Conservation (phyloP, 805 yeast species). For the Sugiyamaella americana region DNA sequence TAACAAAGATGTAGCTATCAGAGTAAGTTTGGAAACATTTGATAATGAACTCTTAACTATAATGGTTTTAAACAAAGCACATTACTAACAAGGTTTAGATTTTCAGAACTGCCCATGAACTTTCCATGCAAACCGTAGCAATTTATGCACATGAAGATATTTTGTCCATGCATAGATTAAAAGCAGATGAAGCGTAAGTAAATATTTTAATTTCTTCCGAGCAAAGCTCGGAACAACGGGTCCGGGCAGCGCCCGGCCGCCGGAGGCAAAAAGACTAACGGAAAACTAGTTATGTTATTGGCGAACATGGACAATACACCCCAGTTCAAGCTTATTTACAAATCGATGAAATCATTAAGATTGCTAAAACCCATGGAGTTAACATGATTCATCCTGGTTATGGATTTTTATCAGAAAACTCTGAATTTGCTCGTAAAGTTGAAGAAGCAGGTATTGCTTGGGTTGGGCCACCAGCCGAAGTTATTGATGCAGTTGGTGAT, state of each 20-base stretch:
- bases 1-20: too few species aligned
- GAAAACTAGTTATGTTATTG: conserved; percentile 58
- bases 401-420: conserved; percentile 84
- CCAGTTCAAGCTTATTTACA: conserved; percentile 96
- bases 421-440: conserved; percentile 89
- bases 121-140: conserved; percentile 95
- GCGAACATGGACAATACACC: conserved; percentile 78
- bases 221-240: too few species aligned
- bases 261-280: conserved; percentile 1
- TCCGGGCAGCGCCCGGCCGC: too few species aligned
- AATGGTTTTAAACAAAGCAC: too few species aligned
- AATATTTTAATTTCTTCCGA: conserved; percentile 9
- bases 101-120: conserved; percentile 95
- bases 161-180: conserved; percentile 87
- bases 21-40: too few species aligned
- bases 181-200: conserved; percentile 34
- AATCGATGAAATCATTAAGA: conserved; percentile 86
- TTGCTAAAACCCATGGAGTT: conserved; percentile 71
- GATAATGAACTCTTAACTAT: too few species aligned
- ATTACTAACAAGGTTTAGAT: too few species aligned
- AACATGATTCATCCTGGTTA: conserved; percentile 92
- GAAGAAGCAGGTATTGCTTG: conserved; percentile 87
- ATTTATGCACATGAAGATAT: conserved; percentile 95
- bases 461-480: conserved; percentile 87
- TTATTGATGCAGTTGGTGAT: conserved; percentile 94